phyloP scores from a whole-genome alignment of 192 early-diverging fungal species.

The Backusella psychrophila region DNA sequence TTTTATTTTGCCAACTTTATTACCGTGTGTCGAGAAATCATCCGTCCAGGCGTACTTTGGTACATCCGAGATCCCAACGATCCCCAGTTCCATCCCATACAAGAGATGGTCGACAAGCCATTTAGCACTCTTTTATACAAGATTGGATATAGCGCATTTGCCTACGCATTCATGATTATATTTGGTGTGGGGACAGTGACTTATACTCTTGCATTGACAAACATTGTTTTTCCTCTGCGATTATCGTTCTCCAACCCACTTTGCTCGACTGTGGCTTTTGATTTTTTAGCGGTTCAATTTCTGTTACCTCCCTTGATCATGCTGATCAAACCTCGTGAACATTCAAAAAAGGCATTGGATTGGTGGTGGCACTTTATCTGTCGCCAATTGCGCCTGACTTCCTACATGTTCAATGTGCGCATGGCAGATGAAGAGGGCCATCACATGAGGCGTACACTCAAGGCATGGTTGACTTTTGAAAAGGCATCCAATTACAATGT shows the following conservation, averaged over 20 bases:
- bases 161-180: constrained; percentile 81
- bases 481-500: constrained; percentile 28
- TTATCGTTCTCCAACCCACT: constrained; percentile 56
- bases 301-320: constrained; percentile 65
- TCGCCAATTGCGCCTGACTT: constrained; percentile 64
- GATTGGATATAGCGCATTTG: constrained; percentile 77
- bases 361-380: constrained; percentile 77
- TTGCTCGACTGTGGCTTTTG: constrained; percentile 68
- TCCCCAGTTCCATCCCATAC: constrained; percentile 90
- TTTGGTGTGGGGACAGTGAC: constrained; percentile 69
- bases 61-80: constrained; percentile 98
- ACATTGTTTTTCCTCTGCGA: constrained; percentile 56
- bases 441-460: constrained; percentile 49
- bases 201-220: constrained; percentile 32
- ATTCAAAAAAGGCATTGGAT: constrained; percentile 45
- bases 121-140: constrained; percentile 79
- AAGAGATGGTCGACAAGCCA: constrained; percentile 86
- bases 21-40: constrained; percentile 70
- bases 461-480: constrained; percentile 49
- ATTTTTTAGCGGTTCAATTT: constrained; percentile 72
- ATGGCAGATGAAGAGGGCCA: constrained; percentile 72
- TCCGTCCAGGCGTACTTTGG: constrained; percentile 97
- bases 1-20: constrained; percentile 91
- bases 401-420: constrained; percentile 79
- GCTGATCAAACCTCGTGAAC: constrained; percentile 57